These are phyloP conservation scores for Beauveria sp. DNA, from an alignment of 2,329 filamentous ascomycete genomes.

Conservation along the genomic window DNA sequence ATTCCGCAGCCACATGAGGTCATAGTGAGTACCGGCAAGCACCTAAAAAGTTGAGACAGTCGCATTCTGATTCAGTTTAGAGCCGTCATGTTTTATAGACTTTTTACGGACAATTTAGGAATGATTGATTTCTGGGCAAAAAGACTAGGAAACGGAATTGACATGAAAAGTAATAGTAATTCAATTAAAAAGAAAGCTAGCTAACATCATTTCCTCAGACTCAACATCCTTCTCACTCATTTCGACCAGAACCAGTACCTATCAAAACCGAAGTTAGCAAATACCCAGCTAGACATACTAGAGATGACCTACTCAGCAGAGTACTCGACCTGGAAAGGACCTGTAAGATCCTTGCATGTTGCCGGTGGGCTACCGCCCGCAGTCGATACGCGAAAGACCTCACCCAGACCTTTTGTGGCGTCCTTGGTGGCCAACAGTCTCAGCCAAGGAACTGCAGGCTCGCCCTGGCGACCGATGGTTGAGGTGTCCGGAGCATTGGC, in stretches of 20 bases:
- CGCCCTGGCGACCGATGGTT: constrained; percentile 50
- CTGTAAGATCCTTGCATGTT: constrained; percentile 59
- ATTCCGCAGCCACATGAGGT: too few species aligned
- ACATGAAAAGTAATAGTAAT: not conserved
- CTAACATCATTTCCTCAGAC: not conserved
- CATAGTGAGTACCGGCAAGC: too few species aligned
- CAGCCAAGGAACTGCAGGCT: constrained; percentile 73
- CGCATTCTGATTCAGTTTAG: too few species aligned
- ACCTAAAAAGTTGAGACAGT: too few species aligned
- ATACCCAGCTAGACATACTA: not conserved
- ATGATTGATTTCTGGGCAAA: not conserved
- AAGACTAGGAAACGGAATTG: too few species aligned
- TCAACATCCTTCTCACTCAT: not conserved
- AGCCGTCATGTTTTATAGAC: not conserved
- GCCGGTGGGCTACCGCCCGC: constrained; percentile 70
- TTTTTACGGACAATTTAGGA: not conserved
- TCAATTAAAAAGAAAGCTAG: not conserved
- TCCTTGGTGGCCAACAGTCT: constrained; percentile 50
- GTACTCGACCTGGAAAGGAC: constrained; percentile 68
- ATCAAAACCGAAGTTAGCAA: not conserved
- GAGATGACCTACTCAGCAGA: constrained; percentile 67
- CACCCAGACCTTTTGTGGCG: constrained; percentile 56
- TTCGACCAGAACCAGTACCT: constrained; percentile 7
- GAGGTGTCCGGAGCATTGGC: constrained; percentile 56
- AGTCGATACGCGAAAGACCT: constrained; percentile 79